These are phyloP conservation scores for Penicillium hesseltinei DNA, from an alignment of 2,329 filamentous ascomycete species.

Conservation along the genomic window DNA sequence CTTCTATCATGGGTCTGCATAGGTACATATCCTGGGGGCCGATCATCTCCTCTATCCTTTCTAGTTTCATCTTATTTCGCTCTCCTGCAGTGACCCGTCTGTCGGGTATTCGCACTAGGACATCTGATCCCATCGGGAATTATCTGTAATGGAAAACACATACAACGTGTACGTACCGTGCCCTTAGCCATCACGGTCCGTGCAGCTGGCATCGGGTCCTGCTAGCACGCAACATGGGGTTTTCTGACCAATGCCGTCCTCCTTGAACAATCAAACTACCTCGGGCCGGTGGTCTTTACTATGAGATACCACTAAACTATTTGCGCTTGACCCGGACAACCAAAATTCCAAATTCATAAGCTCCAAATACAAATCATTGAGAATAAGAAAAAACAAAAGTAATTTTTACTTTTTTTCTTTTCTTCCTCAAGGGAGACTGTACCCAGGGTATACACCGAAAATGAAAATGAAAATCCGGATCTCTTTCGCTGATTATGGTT, in stretches of 20 bases:
- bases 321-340: conserved; percentile 10
- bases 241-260: conserved; percentile 29
- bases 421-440: not conserved
- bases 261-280: conserved; percentile 27
- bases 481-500: conserved; percentile 22
- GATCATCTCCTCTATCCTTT: conserved; percentile 36
- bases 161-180: conserved; percentile 14
- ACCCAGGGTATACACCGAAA: not conserved
- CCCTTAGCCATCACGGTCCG: conserved; percentile 24
- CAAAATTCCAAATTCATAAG: conserved; percentile 11
- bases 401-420: not conserved
- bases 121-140: conserved; percentile 31
- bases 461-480: conserved; percentile 8
- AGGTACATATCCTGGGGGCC: conserved; percentile 27
- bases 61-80: conserved; percentile 37
- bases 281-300: conserved; percentile 18
- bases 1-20: conserved; percentile 37
- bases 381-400: conserved; percentile 8
- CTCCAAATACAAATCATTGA: conserved; percentile 9
- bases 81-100: conserved; percentile 35
- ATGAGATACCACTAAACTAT: conserved; percentile 12
- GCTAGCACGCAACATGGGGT: conserved; percentile 31
- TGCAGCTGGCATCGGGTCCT: conserved; percentile 23
- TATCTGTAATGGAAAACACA: conserved; percentile 26
- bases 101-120: conserved; percentile 33